Conservation (phyloP, 2,329 filamentous ascomycete genomes). For the Lecanosticta acicola region DNA sequence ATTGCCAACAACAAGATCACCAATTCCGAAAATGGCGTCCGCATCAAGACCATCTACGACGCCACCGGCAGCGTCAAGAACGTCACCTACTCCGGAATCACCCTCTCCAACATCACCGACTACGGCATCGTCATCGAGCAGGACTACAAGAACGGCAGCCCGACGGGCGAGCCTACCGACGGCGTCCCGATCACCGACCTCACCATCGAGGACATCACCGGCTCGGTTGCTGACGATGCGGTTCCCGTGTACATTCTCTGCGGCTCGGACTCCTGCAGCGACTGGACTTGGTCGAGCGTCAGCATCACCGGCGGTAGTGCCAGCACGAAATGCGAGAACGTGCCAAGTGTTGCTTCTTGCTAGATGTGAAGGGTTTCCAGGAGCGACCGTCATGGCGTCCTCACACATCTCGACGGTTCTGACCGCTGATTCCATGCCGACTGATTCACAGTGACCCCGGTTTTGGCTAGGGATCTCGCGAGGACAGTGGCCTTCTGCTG, state of each 20-base stretch:
- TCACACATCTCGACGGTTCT: too few species aligned
- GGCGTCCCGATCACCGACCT: slow-evolving; percentile 53
- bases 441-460: too few species aligned
- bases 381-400: too few species aligned
- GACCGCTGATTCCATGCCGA: too few species aligned
- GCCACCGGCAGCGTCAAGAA: slow-evolving; percentile 48
- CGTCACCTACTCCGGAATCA: slow-evolving; percentile 52
- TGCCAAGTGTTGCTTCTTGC: slow-evolving; percentile 32
- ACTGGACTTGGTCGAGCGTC: slow-evolving; percentile 51
- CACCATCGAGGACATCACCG: slow-evolving; percentile 41
- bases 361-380: too few species aligned
- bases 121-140: slow-evolving; percentile 57
- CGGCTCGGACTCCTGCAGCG: slow-evolving; percentile 45
- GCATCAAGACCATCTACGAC: slow-evolving; percentile 51
- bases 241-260: slow-evolving; percentile 50
- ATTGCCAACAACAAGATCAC: slow-evolving; percentile 46
- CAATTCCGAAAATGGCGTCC: slow-evolving; percentile 52
- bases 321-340: slow-evolving; percentile 36
- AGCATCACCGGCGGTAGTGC: slow-evolving; percentile 49
- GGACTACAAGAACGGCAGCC: slow-evolving; percentile 49
- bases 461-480: too few species aligned
- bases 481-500: too few species aligned
- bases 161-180: slow-evolving; percentile 42
- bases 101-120: slow-evolving; percentile 45
- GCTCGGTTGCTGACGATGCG: slow-evolving; percentile 37